Evolutionary conservation across 768 basidiomycete genomes (phyloP).

Genomic region (Sutorius australiensis): DNA sequence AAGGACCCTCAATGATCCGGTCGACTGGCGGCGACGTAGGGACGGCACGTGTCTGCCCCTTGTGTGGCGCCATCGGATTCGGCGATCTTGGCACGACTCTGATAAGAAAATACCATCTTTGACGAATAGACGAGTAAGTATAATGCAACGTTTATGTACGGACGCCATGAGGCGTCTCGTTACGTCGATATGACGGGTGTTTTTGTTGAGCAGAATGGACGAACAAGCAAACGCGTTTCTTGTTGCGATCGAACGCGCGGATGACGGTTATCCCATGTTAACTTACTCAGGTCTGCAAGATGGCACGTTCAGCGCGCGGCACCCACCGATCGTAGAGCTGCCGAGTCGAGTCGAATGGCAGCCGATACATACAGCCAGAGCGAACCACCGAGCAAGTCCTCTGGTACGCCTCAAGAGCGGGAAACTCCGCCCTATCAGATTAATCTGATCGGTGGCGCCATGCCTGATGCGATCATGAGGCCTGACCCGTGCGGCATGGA

Average conservation of each 20-base stretch:
- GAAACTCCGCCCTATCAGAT: neutral
- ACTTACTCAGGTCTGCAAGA: neutral
- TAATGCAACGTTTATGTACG: neutral
- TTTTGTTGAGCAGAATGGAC: neutral
- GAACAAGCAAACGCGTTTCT: neutral
- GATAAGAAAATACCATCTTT: neutral
- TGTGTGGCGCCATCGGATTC: neutral
- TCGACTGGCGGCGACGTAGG: neutral
- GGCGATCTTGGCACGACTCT: neutral
- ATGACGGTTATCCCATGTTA: neutral
- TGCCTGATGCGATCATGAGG: neutral
- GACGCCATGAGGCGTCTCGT: neutral
- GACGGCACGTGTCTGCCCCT: neutral
- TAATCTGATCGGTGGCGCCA: neutral
- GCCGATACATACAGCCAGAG: no score
- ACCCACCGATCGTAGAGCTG: neutral
- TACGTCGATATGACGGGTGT: neutral
- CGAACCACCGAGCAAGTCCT: no score
- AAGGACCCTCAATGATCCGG: neutral
- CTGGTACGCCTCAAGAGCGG: neutral
- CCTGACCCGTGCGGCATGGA: neutral
- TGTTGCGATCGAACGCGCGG: neutral
- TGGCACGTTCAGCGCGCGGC: neutral
- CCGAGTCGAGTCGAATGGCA: neutral
- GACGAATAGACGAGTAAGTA: neutral